Evolutionary conservation across 768 basidiomycete species (phyloP).

Genomic region (Auriscalpium orientale): DNA sequence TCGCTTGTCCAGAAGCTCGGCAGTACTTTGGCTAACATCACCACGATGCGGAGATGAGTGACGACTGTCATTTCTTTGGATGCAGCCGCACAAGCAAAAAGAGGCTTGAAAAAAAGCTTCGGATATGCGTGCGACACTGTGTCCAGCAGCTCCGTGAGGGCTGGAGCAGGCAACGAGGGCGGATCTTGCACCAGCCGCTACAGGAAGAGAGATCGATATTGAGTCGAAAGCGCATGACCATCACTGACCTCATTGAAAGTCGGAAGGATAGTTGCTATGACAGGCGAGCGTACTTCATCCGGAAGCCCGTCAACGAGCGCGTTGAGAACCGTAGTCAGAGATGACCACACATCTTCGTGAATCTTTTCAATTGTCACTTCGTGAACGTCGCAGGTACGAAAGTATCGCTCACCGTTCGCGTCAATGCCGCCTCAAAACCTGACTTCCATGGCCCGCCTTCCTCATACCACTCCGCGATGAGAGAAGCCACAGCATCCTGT

Average conservation of each 20-base stretch:
- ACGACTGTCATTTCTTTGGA: constrained; percentile 52
- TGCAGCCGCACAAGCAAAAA: constrained; percentile 63
- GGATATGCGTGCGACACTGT: constrained; percentile 46
- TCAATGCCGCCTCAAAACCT: constrained; percentile 12
- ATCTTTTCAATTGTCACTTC: constrained; percentile 23
- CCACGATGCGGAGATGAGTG: constrained; percentile 49
- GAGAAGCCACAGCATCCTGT: constrained; percentile 14
- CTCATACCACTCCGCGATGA: constrained; percentile 26
- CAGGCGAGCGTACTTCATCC: constrained; percentile 36
- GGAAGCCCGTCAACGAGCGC: constrained; percentile 38
- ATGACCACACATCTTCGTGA: constrained; percentile 34
- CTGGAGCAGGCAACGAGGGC: constrained; percentile 38
- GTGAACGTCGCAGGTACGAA: background rate
- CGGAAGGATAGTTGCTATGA: constrained; percentile 37
- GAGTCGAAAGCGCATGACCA: background rate
- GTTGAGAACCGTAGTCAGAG: constrained; percentile 32
- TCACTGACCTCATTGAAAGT: constrained; percentile 42
- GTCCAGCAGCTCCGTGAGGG: constrained; percentile 45
- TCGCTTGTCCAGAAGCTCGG: constrained; percentile 62
- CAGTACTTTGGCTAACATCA: constrained; percentile 44
- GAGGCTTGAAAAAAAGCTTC: constrained; percentile 61
- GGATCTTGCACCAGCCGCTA: constrained; percentile 47
- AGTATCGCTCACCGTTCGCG: background rate
- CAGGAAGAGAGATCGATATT: background rate
- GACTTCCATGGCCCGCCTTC: constrained; percentile 2